phyloP scores from a whole-genome alignment of 2,329 filamentous ascomycete species.

The Sodiomyces alkalinus region DNA sequence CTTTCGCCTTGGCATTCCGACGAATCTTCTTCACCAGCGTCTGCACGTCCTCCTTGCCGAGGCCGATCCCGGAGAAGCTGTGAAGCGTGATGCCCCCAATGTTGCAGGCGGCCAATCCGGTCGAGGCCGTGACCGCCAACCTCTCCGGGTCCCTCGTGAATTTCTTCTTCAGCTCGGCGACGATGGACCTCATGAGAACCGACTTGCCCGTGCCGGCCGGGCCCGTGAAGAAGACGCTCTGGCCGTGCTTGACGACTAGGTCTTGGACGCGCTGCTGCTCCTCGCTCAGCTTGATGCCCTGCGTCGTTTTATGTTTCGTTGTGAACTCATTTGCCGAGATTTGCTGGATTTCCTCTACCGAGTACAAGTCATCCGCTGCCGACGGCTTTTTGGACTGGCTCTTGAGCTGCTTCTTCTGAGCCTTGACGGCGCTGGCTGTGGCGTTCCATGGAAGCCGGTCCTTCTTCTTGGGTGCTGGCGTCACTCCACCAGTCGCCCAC shows the following conservation, averaged over 20 bases:
- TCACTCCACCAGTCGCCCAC: slow-evolving; percentile 7
- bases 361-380: slow-evolving; percentile 21
- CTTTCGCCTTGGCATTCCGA: slow-evolving; percentile 73
- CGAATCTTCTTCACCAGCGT: slow-evolving; percentile 83
- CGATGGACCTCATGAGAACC: slow-evolving; percentile 85
- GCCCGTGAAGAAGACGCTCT: slow-evolving; percentile 96
- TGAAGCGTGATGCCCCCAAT: slow-evolving; percentile 92
- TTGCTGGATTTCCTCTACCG: slow-evolving; percentile 30
- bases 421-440: slow-evolving; percentile 58
- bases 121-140: slow-evolving; percentile 88
- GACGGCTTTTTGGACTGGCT: slow-evolving; percentile 41
- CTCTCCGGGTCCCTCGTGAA: slow-evolving; percentile 63
- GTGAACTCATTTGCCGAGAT: slow-evolving; percentile 15
- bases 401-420: slow-evolving; percentile 61
- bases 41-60: slow-evolving; percentile 76
- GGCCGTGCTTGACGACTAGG: slow-evolving; percentile 61
- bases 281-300: slow-evolving; percentile 56
- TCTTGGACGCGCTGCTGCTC: slow-evolving; percentile 78
- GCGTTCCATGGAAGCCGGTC: slow-evolving; percentile 48
- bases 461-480: slow-evolving; percentile 19
- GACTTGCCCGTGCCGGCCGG: slow-evolving; percentile 96
- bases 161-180: slow-evolving; percentile 63
- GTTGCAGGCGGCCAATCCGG: slow-evolving; percentile 89
- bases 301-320: slow-evolving; percentile 21
- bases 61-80: slow-evolving; percentile 87